Conservation (phyloP, 2,329 filamentous ascomycete species). For the Fusarium aywerte region DNA sequence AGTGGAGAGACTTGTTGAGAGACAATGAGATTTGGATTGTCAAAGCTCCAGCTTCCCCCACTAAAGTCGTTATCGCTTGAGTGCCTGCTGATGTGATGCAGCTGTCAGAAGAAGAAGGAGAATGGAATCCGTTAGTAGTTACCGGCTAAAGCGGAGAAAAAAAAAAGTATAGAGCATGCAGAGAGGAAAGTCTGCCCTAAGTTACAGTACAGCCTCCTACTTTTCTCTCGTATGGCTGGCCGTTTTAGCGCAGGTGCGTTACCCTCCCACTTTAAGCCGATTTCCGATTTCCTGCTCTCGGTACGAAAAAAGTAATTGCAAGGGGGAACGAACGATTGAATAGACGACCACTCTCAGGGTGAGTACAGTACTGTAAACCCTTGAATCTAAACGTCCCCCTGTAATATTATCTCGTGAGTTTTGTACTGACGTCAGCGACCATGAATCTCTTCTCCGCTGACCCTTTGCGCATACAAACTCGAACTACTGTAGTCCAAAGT, state of each 20-base stretch:
- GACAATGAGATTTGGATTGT: slow-evolving; percentile 1
- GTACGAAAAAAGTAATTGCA: background rate
- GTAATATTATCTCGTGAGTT: background rate
- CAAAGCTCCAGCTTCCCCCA: background rate
- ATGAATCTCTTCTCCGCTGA: slow-evolving; percentile 11
- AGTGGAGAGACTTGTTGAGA: background rate
- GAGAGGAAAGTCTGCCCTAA: background rate
- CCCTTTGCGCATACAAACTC: slow-evolving; percentile 18
- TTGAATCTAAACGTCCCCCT: background rate
- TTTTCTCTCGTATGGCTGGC: slow-evolving; percentile 8
- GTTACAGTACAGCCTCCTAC: background rate
- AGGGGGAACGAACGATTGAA: no score
- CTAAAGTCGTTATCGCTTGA: slow-evolving; percentile 1
- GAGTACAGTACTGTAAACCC: no score
- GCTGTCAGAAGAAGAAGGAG: slow-evolving; percentile 1
- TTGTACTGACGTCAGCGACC: slow-evolving; percentile 28
- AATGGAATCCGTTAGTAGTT: no score
- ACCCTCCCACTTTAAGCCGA: slow-evolving; percentile 5
- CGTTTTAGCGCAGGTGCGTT: background rate
- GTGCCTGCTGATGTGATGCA: background rate
- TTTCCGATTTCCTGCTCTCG: background rate
- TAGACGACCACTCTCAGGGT: no score
- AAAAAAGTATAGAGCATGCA: background rate
- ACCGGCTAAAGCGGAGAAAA: slow-evolving; percentile 5
- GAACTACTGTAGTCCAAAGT: slow-evolving; percentile 4